phyloP scores from a whole-genome alignment of 768 basidiomycete species.

The Lepiota brunneoincarnata region DNA sequence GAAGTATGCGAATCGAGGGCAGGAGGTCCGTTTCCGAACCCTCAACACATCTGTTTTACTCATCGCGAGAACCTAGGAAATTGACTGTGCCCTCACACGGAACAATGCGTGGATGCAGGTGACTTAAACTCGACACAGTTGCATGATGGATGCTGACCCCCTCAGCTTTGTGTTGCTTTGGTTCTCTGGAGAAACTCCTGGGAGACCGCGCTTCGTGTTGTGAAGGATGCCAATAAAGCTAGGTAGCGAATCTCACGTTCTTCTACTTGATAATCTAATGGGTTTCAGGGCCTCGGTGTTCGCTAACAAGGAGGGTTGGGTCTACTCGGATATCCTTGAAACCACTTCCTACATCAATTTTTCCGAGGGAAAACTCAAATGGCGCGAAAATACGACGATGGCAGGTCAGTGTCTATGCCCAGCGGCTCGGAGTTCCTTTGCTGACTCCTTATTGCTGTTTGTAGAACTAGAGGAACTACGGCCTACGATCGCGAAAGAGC shows the following conservation, averaged over 20 bases:
- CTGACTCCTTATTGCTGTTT: background rate
- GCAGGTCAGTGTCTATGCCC: constrained; percentile 31
- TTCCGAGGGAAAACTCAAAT: constrained; percentile 31
- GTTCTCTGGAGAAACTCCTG: constrained; percentile 19
- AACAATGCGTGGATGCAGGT: constrained; percentile 24
- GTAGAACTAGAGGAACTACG: constrained; percentile 20
- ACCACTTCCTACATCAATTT: constrained; percentile 37
- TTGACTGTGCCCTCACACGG: background rate
- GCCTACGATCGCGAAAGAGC: constrained; percentile 26
- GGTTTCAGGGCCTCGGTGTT: constrained; percentile 30
- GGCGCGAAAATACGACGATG: constrained; percentile 35
- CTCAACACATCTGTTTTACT: background rate
- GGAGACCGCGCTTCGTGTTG: background rate
- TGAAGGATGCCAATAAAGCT: constrained; percentile 13
- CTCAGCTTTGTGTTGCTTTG: constrained; percentile 22
- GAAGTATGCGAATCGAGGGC: too few relatives aligned
- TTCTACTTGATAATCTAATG: background rate
- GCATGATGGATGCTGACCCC: background rate
- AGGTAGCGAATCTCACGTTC: constrained; percentile 16
- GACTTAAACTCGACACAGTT: background rate
- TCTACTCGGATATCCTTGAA: constrained; percentile 36
- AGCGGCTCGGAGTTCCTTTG: background rate
- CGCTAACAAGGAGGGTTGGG: constrained; percentile 41
- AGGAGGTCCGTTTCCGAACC: too few relatives aligned
- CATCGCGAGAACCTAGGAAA: constrained; percentile 10